phyloP scores from a whole-genome alignment of 306 rosid genomes.

The Casuarina cunninghamiana region DNA sequence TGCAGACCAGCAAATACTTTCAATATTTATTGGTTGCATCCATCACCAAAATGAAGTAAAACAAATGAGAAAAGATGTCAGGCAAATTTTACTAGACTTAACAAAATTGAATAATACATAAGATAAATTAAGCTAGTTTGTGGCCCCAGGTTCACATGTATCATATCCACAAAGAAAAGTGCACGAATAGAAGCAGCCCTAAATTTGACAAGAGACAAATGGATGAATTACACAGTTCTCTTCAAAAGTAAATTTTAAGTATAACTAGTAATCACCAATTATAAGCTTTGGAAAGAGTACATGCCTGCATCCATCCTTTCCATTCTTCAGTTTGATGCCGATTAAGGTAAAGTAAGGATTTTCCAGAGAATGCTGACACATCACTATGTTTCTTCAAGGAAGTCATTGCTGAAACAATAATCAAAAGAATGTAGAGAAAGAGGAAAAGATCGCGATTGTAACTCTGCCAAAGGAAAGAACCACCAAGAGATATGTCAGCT shows the following conservation, averaged over 20 bases:
- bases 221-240: background rate
- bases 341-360: conserved; percentile 83
- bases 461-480: conserved; percentile 49
- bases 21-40: conserved; percentile 1
- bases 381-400: conserved; percentile 92
- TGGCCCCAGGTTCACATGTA: background rate
- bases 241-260: conserved; percentile 12
- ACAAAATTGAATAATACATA: background rate
- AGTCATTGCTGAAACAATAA: conserved; percentile 89
- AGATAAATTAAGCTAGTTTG: background rate
- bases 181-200: background rate
- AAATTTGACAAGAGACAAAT: conserved; percentile 3
- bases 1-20: conserved; percentile 25
- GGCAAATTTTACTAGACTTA: background rate
- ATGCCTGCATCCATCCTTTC: conserved; percentile 99
- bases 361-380: conserved; percentile 76
- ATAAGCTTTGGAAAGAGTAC: conserved; percentile 30
- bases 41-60: conserved; percentile 3
- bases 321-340: conserved; percentile 99
- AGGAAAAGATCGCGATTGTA: conserved; percentile 94
- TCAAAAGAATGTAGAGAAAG: conserved; percentile 83
- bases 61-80: background rate
- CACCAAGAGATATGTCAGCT: conserved; percentile 23
- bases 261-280: conserved; percentile 1
- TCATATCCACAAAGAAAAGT: background rate